These are phyloP conservation scores for Tagetes patula DNA, from an alignment of 129 eudicot genomes.

Conservation along the genomic window DNA sequence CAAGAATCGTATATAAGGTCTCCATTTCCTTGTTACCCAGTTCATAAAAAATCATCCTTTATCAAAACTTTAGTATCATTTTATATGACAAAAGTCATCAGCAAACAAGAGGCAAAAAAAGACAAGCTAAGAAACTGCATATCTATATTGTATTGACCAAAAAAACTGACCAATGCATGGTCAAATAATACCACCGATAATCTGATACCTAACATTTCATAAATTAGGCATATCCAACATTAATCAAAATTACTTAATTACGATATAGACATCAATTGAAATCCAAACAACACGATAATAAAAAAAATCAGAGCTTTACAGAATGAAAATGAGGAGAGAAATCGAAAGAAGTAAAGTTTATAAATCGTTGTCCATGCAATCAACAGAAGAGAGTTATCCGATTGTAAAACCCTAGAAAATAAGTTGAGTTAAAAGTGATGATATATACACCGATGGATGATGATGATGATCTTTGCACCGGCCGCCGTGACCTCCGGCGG, in stretches of 20 bases:
- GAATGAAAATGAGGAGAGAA: neutral
- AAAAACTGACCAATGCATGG: neutral
- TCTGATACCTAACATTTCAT: neutral
- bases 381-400: conserved; percentile 1
- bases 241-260: conserved; percentile 5
- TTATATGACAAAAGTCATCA: neutral
- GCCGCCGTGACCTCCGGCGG: too few species aligned
- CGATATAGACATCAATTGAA: neutral
- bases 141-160: neutral
- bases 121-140: neutral
- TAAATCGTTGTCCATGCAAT: conserved; percentile 21
- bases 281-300: conserved; percentile 7
- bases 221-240: neutral
- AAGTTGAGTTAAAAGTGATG: neutral
- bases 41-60: neutral
- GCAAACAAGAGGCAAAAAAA: conserved; percentile 8
- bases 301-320: conserved; percentile 8
- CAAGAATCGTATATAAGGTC: neutral
- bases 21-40: neutral
- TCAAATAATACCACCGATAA: neutral
- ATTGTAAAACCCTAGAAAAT: conserved; percentile 42
- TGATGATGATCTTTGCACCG: neutral
- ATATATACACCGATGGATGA: conserved; percentile 10
- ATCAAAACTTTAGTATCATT: neutral
- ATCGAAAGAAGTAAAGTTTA: conserved; percentile 18